These are phyloP conservation scores for Gossypium raimondii DNA, from an alignment of 345 rosid species.

Conservation along the genomic window DNA sequence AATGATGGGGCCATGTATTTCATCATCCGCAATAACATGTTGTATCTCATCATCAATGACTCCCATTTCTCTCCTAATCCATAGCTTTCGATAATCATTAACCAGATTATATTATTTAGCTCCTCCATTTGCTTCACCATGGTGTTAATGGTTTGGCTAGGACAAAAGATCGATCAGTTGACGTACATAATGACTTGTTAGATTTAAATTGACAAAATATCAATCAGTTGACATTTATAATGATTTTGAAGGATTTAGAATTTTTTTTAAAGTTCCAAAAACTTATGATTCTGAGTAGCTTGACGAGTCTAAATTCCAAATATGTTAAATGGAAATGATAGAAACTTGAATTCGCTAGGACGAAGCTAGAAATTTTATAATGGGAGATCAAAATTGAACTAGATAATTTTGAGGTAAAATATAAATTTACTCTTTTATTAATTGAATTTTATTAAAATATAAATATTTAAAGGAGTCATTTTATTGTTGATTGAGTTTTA, in stretches of 20 bases:
- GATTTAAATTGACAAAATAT: background rate
- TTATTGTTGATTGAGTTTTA: no score
- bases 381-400: no score
- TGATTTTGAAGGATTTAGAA: no score
- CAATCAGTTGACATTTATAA: no score
- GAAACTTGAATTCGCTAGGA: background rate
- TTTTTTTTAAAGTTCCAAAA: no score
- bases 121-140: constrained; percentile 14
- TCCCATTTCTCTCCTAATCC: background rate
- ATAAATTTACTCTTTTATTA: no score
- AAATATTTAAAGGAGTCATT: no score
- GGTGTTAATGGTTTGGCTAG: background rate
- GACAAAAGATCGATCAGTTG: background rate
- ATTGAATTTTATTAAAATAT: no score
- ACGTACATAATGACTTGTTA: background rate
- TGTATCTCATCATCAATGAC: background rate
- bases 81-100: constrained; percentile 19
- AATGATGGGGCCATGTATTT: constrained; percentile 3
- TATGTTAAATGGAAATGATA: background rate
- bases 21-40: constrained; percentile 6
- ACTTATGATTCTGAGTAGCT: no score
- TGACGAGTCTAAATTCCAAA: background rate
- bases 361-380: no score
- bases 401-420: no score
- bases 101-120: constrained; percentile 6